Percentiles rank a stretch among this genome's conserved stretches.
Conservation (phyloP, 148 eudicot genomes). For the Spergularia marina region DNA sequence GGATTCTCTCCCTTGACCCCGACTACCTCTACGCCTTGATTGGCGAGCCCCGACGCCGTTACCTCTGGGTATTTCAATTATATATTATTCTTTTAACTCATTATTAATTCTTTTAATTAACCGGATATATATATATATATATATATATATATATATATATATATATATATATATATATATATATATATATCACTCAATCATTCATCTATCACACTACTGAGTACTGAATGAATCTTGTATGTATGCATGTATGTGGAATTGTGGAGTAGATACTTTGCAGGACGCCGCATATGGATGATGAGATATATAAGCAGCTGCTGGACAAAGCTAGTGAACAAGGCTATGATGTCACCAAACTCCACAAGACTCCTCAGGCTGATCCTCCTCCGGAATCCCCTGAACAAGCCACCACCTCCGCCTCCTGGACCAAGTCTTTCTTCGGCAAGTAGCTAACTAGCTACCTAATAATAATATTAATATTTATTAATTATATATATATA, state of each 20-base stretch:
- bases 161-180: too few relatives aligned
- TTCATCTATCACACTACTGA: too few relatives aligned
- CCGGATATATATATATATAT: too few relatives aligned
- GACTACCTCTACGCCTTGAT: slow-evolving; percentile 72
- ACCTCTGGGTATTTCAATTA: slow-evolving; percentile 95
- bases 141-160: too few relatives aligned
- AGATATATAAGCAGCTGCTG: slow-evolving; percentile 54
- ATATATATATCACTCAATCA: too few relatives aligned
- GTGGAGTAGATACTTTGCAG: slow-evolving; percentile 57
- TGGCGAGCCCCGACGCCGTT: slow-evolving; percentile 68
- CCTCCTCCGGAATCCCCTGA: slow-evolving; percentile 55
- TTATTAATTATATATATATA: too few relatives aligned
- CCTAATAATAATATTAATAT: too few relatives aligned
- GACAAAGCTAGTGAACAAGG: slow-evolving; percentile 66
- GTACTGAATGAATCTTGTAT: too few relatives aligned
- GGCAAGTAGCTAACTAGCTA: slow-evolving; percentile 37
- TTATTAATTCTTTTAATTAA: background rate
- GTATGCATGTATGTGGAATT: too few relatives aligned
- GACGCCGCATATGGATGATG: slow-evolving; percentile 56
- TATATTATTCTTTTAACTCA: too few relatives aligned
- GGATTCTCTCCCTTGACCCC: slow-evolving; percentile 69
- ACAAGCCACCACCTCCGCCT: slow-evolving; percentile 24
- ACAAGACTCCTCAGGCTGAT: slow-evolving; percentile 73
- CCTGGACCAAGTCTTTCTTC: slow-evolving; percentile 56
- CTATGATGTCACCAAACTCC: slow-evolving; percentile 82